Conservation (phyloP, 1,139 yeast species). For the Pichia inconspicua region DNA sequence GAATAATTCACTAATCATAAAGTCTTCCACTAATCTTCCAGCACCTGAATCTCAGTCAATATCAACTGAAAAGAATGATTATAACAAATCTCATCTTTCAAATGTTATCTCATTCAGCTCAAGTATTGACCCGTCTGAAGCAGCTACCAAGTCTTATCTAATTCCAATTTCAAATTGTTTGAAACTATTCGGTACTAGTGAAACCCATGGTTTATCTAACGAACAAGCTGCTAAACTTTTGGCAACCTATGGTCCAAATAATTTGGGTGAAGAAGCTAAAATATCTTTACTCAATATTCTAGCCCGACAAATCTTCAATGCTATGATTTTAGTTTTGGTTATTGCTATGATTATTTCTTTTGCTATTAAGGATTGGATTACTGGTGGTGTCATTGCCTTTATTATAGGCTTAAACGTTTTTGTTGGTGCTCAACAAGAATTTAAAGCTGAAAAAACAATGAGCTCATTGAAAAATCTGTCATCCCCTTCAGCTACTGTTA, state of each 20-base stretch:
- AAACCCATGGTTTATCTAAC: slow-evolving; percentile 41
- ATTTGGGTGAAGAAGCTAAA: slow-evolving; percentile 47
- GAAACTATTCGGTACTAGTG: slow-evolving; percentile 33
- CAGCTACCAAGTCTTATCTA: slow-evolving; percentile 22
- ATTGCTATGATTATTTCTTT: slow-evolving; percentile 71
- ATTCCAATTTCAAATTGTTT: slow-evolving; percentile 32
- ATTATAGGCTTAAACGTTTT: slow-evolving; percentile 60
- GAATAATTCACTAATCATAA: not conserved
- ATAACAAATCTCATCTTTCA: slow-evolving; percentile 7
- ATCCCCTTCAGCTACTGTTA: slow-evolving; percentile 66
- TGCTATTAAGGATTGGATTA: slow-evolving; percentile 72
- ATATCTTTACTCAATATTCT: slow-evolving; percentile 50
- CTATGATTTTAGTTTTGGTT: slow-evolving; percentile 72
- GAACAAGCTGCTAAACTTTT: slow-evolving; percentile 31
- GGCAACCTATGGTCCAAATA: slow-evolving; percentile 46
- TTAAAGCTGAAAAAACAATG: slow-evolving; percentile 68
- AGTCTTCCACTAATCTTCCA: not conserved
- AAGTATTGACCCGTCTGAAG: not conserved
- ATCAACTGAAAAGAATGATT: slow-evolving; percentile 5
- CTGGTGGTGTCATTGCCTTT: slow-evolving; percentile 74
- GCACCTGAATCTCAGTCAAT: not conserved
- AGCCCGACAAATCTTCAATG: slow-evolving; percentile 67
- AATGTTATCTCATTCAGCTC: slow-evolving; percentile 6
- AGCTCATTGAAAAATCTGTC: slow-evolving; percentile 62
- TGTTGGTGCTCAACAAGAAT: slow-evolving; percentile 58